Percentiles rank a stretch among this genome's conserved stretches.
These are phyloP conservation scores for Eimeria falciformis DNA, from an alignment of 169 alveolate species.

Conservation along the genomic window DNA sequence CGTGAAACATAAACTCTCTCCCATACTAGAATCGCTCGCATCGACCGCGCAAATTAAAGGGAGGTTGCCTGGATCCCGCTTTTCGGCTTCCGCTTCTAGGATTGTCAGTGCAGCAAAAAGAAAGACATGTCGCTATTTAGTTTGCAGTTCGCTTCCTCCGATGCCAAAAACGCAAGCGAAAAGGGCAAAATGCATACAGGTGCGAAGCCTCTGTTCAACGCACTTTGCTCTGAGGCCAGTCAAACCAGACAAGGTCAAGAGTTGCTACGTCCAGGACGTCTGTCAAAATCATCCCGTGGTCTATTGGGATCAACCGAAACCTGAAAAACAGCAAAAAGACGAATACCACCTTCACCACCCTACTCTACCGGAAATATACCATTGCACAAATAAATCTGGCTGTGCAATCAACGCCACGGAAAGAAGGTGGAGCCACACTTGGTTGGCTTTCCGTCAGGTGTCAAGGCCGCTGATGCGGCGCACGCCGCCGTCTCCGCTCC, in stretches of 20 bases:
- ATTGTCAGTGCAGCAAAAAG: too few species aligned
- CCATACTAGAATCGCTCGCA: too few species aligned
- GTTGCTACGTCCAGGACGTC: constrained; percentile 97
- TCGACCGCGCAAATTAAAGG: background rate
- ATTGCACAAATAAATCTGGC: background rate
- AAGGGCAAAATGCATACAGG: too few species aligned
- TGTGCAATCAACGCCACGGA: background rate
- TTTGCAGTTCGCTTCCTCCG: too few species aligned
- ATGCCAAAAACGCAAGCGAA: too few species aligned
- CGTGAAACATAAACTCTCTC: too few species aligned
- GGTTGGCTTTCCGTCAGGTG: constrained; percentile 84
- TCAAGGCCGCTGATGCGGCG: constrained; percentile 63
- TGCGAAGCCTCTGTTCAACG: constrained; percentile 42
- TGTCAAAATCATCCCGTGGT: constrained; percentile 98
- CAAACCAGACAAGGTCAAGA: constrained; percentile 98
- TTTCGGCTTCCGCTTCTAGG: too few species aligned
- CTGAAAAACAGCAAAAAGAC: constrained; percentile 55
- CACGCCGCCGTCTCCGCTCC: constrained; percentile 61
- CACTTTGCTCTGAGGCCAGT: constrained; percentile 96
- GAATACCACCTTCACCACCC: background rate
- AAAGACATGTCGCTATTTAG: too few species aligned
- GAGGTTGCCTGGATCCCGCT: background rate
- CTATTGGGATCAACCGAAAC: constrained; percentile 98
- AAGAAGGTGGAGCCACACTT: constrained; percentile 68
- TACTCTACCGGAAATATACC: background rate